These are phyloP conservation scores for Aspergillus pseudoterreus DNA, from an alignment of 2,329 filamentous ascomycete species.

Conservation along the genomic window DNA sequence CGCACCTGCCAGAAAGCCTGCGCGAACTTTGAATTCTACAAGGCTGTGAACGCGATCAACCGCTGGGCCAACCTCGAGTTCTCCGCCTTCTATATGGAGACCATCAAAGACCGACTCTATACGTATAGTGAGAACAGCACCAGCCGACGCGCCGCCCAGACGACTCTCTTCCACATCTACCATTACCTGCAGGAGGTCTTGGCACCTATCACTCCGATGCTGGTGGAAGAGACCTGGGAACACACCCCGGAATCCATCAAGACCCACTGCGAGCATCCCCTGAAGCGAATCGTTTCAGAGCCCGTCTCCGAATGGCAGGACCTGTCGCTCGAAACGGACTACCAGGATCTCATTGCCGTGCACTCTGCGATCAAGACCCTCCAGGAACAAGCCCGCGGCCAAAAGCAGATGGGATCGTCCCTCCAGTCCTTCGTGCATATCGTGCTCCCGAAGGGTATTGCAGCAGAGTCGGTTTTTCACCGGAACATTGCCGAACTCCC, in stretches of 20 bases:
- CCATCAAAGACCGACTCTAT: conserved; percentile 87
- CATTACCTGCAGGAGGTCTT: conserved; percentile 73
- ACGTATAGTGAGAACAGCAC: conserved; percentile 68
- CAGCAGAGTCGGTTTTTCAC: conserved; percentile 22
- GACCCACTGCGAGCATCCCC: conserved; percentile 43
- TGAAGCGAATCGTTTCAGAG: conserved; percentile 35
- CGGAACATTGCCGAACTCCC: conserved; percentile 50
- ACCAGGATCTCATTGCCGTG: conserved; percentile 45
- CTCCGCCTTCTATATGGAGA: conserved; percentile 91
- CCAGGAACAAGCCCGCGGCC: conserved; percentile 67
- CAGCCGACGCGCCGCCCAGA: conserved; percentile 55
- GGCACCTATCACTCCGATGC: conserved; percentile 72
- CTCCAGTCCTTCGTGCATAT: conserved; percentile 68
- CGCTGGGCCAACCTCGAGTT: conserved; percentile 78
- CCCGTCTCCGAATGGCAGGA: conserved; percentile 36
- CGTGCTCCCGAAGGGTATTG: conserved; percentile 19
- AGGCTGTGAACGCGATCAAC: conserved; percentile 68
- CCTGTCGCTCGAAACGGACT: conserved; percentile 46
- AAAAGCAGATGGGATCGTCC: conserved; percentile 73
- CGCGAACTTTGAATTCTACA: conserved; percentile 75
- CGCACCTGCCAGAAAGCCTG: conserved; percentile 63
- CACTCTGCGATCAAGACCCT: conserved; percentile 68
- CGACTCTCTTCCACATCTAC: conserved; percentile 60
- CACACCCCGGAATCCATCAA: conserved; percentile 66
- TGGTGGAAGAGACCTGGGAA: conserved; percentile 87